Evolutionary conservation across 148 eudicot species (phyloP).

Genomic region (Polygonum aviculare): DNA sequence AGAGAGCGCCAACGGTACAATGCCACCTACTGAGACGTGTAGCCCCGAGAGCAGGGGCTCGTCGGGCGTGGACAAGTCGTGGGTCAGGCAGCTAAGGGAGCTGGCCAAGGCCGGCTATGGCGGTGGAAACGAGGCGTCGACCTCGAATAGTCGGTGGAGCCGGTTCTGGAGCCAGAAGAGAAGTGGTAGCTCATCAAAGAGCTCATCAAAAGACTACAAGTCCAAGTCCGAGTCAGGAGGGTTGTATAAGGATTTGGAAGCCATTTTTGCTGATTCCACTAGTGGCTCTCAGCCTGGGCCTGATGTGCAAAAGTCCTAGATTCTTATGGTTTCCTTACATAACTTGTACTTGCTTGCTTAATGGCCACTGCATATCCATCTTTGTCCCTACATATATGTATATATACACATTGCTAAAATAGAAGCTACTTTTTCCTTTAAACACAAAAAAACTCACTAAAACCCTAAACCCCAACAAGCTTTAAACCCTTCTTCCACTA

Average conservation of each 20-base stretch:
- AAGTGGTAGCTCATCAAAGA: conserved; percentile 63
- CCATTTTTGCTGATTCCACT: conserved; percentile 50
- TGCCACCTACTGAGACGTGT: conserved; percentile 20
- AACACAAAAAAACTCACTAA: not conserved
- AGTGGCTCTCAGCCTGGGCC: not conserved
- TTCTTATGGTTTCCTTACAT: not conserved
- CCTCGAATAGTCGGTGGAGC: conserved; percentile 49
- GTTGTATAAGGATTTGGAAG: conserved; percentile 79
- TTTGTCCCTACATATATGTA: no score
- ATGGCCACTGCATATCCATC: no score
- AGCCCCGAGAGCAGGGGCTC: conserved; percentile 46
- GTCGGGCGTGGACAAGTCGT: conserved; percentile 43
- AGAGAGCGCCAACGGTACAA: conserved; percentile 11
- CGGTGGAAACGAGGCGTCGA: conserved; percentile 46
- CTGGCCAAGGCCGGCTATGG: conserved; percentile 63
- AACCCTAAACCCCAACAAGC: not conserved
- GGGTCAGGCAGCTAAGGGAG: conserved; percentile 77
- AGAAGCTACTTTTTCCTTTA: no score
- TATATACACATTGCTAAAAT: no score
- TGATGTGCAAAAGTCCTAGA: not conserved
- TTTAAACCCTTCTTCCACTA: not conserved
- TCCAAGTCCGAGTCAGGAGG: conserved; percentile 26
- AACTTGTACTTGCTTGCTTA: no score
- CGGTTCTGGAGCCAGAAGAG: conserved; percentile 55
- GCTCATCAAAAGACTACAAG: conserved; percentile 45